Conservation (phyloP, 371 early-diverging fungal species). For the Furculomyces boomerangus region DNA sequence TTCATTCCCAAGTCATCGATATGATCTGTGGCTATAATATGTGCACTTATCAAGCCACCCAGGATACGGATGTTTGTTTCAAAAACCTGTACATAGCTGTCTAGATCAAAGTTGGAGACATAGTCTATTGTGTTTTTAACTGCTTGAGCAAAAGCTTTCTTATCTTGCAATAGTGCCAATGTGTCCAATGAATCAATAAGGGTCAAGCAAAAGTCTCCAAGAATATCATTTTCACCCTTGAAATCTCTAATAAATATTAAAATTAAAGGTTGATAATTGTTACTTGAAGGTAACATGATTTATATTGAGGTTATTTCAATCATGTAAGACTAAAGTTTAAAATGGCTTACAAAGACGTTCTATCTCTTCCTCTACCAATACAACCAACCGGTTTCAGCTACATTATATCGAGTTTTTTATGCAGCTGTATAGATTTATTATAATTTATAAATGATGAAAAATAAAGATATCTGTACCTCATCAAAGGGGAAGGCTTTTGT, state of each 20-base stretch:
- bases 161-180: slow-evolving; percentile 60
- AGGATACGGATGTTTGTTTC: slow-evolving; percentile 83
- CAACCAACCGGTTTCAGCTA: slow-evolving; percentile 72
- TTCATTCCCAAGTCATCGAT: slow-evolving; percentile 24
- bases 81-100: slow-evolving; percentile 84
- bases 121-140: slow-evolving; percentile 41
- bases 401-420: background rate
- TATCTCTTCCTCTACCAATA: slow-evolving; percentile 58
- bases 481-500: slow-evolving; percentile 74
- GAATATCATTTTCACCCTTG: slow-evolving; percentile 51
- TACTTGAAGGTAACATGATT: background rate
- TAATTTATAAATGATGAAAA: background rate
- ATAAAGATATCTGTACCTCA: slow-evolving; percentile 31
- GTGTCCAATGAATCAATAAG: slow-evolving; percentile 80
- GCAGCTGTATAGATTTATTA: background rate
- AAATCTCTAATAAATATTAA: background rate
- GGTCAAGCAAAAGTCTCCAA: slow-evolving; percentile 82
- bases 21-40: slow-evolving; percentile 61
- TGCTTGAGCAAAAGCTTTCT: slow-evolving; percentile 45
- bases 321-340: background rate
- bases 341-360: slow-evolving; percentile 36
- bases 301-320: background rate
- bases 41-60: slow-evolving; percentile 79
- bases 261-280: background rate
- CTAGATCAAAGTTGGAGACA: slow-evolving; percentile 49